Base-by-base conservation (phyloP, 371 early-diverging fungal genomes). In the Rhizopus arrhizus region DNA sequence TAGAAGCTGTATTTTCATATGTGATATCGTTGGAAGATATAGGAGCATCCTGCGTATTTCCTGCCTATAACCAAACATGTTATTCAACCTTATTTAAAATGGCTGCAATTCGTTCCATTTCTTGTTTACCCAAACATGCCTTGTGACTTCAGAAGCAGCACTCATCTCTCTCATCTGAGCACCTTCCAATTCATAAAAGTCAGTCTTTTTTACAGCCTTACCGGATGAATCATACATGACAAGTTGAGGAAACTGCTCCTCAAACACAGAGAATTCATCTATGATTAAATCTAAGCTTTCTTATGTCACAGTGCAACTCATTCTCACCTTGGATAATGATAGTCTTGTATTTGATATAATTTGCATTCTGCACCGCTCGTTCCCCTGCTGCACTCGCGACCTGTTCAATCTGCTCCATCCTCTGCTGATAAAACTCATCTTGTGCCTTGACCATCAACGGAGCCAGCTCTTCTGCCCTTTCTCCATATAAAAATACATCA, bases 1-100 rank as follows among this genome's bases (percentile, higher is more conserved):
- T 41, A 16, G 53, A 12, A 38, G 12, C 42, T 38, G 40, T 38
- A 0, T 38, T 13, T 38, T 38, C 40, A 34, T 32, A 16, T 22
- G 16, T 22, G 15, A 58, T 52, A 4, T 53, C 58, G 7, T 62
- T 56, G 10, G 51, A 67, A 11, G 68, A 58, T 28, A 66, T 60
- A 6, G 87, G 85, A 13, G 78, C 85, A 73, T 87, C 87, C 38
- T 77, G 70, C 22, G 82, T 79, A 61, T 84, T 84, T 31, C 87
- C 87, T 16, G 82, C 72, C 86, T 86, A 60, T 43, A n/a, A 29
- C 46, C 7, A 53, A 11, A 47, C 16, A 42, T 52, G 16, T 40
- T 22, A 22, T 22, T 22, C 22, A 22, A 22, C 22, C 22, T 22
- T 22, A 0, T 22, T 1, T 22, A 22, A 22, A 2, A 22, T 22